Percentiles rank a stretch among this genome's conserved stretches.
phyloP scores from a whole-genome alignment of 2,329 filamentous ascomycete species.

The Neoascochyta sp. region DNA sequence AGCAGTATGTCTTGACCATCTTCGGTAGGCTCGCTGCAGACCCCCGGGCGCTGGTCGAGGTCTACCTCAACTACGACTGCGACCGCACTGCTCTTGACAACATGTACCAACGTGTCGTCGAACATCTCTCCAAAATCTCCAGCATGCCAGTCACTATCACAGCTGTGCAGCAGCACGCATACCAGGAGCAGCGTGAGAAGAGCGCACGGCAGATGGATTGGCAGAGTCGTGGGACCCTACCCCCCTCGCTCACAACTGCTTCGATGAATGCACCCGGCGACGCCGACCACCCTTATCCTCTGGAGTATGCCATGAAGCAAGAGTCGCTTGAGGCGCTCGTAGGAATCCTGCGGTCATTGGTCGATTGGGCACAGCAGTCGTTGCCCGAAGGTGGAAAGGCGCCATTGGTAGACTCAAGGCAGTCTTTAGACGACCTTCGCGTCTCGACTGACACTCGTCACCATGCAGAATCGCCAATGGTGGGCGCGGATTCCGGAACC shows the following conservation, averaged over 20 bases:
- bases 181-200: slow-evolving; percentile 72
- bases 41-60: slow-evolving; percentile 83
- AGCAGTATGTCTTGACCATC: slow-evolving; percentile 84
- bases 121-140: slow-evolving; percentile 85
- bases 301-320: slow-evolving; percentile 88
- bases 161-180: slow-evolving; percentile 75
- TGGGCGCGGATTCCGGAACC: slow-evolving; percentile 49
- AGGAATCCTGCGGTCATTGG: slow-evolving; percentile 80
- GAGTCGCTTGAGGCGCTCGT: slow-evolving; percentile 84
- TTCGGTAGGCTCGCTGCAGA: slow-evolving; percentile 81
- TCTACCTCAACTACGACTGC: slow-evolving; percentile 98
- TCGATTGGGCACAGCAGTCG: slow-evolving; percentile 83
- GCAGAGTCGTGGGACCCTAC: slow-evolving; percentile 80
- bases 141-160: slow-evolving; percentile 74
- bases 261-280: slow-evolving; percentile 60
- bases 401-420: slow-evolving; percentile 43
- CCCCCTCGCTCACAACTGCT: slow-evolving; percentile 78
- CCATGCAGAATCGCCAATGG: slow-evolving; percentile 58
- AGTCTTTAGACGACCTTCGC: slow-evolving; percentile 58
- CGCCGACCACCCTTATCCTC: slow-evolving; percentile 68
- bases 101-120: slow-evolving; percentile 90
- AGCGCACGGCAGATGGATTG: slow-evolving; percentile 65
- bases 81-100: slow-evolving; percentile 90
- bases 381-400: slow-evolving; percentile 48
- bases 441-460: slow-evolving; percentile 72